Base-by-base conservation (phyloP, 306 rosid species). In the Sindora glabra region DNA sequence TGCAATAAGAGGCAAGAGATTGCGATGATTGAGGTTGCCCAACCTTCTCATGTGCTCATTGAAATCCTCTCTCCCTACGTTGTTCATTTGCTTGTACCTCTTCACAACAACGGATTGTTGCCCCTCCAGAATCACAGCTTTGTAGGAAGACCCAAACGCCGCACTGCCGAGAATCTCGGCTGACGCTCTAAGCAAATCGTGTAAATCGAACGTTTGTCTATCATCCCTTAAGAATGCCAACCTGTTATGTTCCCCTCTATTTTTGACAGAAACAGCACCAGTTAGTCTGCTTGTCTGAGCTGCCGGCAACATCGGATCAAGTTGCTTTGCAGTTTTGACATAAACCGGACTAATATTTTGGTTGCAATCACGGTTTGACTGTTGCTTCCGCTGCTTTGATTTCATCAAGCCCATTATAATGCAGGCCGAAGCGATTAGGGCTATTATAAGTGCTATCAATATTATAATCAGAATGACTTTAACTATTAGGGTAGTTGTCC, bases 141-240 rank as follows among this genome's bases (percentile, higher is more conserved):
- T 94, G 80, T 86, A 94, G 1, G 99, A 94, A 56, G 99, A 81
- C 3, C 95, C 99, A 34, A 94, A 94, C 1, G 76, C 69, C 0
- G 94, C 94, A 52, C 99, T 94, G 13, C 99, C 99, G 36, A 94
- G 65, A 46, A 94, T 74, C 48, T 94, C 99, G 0, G 99, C 99
- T 0, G 99, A 89, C 7, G 97, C 85, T 57, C 42, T 73, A 0
- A 94, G 74, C 56, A 94, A 67, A 62, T 94, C 99, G 4, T 84
- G 89, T 42, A 94, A 63, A 59, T 78, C 95, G 61, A 89, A 94
- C 45, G n/a, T 75, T 29, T 59, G 54, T 2, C 76, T 27, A n/a
- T 77, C 84, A 0, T 80, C 75, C 69, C 78, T 77, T 3, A 89
- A 49, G 40, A 94, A 89, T 14, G 70, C 52, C 59, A 94, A 49